A percentile compares a stretch with the other conserved stretches of the same genome.
Conservation (phyloP, 1,284 basidiomycete species). For the Fomitopsis schrenkii region DNA sequence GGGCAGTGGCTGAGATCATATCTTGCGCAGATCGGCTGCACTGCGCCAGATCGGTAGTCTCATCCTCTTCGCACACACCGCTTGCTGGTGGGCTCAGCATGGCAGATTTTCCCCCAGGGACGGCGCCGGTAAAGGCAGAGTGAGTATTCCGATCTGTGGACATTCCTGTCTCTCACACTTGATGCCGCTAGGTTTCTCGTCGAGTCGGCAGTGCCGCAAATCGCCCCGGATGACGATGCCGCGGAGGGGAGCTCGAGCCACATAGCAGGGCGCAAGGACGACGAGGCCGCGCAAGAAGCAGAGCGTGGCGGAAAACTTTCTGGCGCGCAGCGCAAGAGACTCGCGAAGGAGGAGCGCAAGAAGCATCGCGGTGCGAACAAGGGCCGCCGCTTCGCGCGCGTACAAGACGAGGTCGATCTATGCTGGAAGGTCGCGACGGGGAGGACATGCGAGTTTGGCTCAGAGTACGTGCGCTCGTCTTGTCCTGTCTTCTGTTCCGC, state of each 20-base stretch:
- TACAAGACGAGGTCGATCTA: constrained; percentile 69
- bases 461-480: constrained; percentile 41
- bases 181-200: constrained; percentile 54
- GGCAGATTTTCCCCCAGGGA: constrained; percentile 39
- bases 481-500: background rate
- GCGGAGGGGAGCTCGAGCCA: constrained; percentile 62
- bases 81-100: background rate
- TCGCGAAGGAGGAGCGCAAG: constrained; percentile 51
- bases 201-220: constrained; percentile 28
- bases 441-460: constrained; percentile 58
- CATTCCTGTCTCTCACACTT: background rate
- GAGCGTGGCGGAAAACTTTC: constrained; percentile 22
- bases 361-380: constrained; percentile 77
- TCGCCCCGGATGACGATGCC: constrained; percentile 67
- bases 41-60: background rate
- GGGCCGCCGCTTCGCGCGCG: constrained; percentile 65
- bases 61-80: too few relatives aligned
- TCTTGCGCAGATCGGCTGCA: background rate
- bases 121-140: constrained; percentile 76
- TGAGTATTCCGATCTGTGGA: constrained; percentile 31
- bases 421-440: constrained; percentile 73
- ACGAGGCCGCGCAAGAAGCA: constrained; percentile 10
- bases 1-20: too few relatives aligned
- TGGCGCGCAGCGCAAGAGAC: constrained; percentile 35
- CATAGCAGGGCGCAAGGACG: constrained; percentile 22